Conservation (phyloP, 2,329 filamentous ascomycete genomes). For the Mycosphaerelloides madeirae region DNA sequence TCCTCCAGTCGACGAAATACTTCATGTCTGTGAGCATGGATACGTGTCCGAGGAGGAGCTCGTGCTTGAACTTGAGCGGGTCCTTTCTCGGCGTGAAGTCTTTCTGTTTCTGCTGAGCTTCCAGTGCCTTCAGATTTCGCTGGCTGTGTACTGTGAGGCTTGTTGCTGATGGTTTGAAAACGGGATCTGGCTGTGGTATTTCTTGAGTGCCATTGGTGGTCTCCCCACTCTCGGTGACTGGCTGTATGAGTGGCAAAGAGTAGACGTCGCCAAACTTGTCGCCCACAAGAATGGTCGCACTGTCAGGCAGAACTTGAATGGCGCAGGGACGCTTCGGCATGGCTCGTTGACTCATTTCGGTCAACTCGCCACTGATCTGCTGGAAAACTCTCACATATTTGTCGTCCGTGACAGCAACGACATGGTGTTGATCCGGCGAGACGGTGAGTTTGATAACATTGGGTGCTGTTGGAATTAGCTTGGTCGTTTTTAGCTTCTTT, state of each 20-base stretch:
- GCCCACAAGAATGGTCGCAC: constrained; percentile 69
- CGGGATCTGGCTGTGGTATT: constrained; percentile 21
- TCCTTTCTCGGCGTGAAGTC: constrained; percentile 42
- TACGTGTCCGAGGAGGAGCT: constrained; percentile 83
- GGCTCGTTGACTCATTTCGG: constrained; percentile 66
- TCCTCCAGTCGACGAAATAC: constrained; percentile 44
- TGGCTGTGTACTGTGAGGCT: constrained; percentile 58
- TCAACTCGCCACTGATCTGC: constrained; percentile 58
- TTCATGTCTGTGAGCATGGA: constrained; percentile 82
- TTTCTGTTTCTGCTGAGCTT: constrained; percentile 51
- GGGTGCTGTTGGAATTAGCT: constrained; percentile 38
- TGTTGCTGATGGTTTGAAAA: constrained; percentile 51
- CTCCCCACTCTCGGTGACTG: constrained; percentile 28
- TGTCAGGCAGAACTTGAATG: constrained; percentile 64
- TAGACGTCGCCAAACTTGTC: constrained; percentile 99
- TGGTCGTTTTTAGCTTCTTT: constrained; percentile 31
- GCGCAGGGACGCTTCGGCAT: constrained; percentile 90
- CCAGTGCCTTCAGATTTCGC: constrained; percentile 54
- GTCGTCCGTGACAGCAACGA: constrained; percentile 82
- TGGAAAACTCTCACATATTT: constrained; percentile 83
- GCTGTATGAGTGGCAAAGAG: constrained; percentile 64
- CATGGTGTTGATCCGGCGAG: constrained; percentile 60
- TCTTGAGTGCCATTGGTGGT: constrained; percentile 18
- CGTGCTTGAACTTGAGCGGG: constrained; percentile 61
- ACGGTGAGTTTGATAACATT: constrained; percentile 65